phyloP scores from a whole-genome alignment of 306 rosid genomes.

The Comarum palustre region DNA sequence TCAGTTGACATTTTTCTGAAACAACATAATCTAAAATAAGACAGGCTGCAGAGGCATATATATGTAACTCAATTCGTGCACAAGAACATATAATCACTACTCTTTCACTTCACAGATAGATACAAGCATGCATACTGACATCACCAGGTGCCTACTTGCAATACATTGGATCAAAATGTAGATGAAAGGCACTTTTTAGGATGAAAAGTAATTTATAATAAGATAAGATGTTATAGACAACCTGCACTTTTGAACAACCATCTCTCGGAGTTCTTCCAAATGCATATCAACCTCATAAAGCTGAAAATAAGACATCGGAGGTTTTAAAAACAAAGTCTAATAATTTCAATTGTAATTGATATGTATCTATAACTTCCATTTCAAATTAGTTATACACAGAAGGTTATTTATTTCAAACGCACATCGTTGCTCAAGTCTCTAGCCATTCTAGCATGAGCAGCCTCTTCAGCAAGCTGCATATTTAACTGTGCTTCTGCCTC shows the following conservation, averaged over 20 bases:
- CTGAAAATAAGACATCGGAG: slow-evolving; percentile 50
- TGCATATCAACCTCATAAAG: slow-evolving; percentile 62
- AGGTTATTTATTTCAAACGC: slow-evolving; percentile 17
- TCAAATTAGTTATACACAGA: slow-evolving; percentile 12
- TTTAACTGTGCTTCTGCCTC: slow-evolving; percentile 69
- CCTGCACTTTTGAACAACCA: slow-evolving; percentile 83
- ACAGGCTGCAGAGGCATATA: neutral
- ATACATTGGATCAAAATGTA: neutral
- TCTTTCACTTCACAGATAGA: neutral
- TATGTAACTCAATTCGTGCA: neutral
- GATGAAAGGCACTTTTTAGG: neutral
- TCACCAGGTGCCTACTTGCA: neutral
- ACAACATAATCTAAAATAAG: slow-evolving; percentile 27
- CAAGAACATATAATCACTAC: neutral
- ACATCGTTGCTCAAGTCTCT: slow-evolving; percentile 81
- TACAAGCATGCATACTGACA: neutral
- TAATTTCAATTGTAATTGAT: neutral
- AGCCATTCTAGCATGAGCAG: slow-evolving; percentile 72
- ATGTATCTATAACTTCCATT: neutral
- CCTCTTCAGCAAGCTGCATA: slow-evolving; percentile 82
- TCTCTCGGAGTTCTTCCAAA: slow-evolving; percentile 75
- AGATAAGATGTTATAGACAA: slow-evolving; percentile 24
- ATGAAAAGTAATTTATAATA: neutral
- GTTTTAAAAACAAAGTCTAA: slow-evolving; percentile 4
- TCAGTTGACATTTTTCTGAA: slow-evolving; percentile 68